Conservation (phyloP, 805 yeast species). For the Starmerella sp. region DNA sequence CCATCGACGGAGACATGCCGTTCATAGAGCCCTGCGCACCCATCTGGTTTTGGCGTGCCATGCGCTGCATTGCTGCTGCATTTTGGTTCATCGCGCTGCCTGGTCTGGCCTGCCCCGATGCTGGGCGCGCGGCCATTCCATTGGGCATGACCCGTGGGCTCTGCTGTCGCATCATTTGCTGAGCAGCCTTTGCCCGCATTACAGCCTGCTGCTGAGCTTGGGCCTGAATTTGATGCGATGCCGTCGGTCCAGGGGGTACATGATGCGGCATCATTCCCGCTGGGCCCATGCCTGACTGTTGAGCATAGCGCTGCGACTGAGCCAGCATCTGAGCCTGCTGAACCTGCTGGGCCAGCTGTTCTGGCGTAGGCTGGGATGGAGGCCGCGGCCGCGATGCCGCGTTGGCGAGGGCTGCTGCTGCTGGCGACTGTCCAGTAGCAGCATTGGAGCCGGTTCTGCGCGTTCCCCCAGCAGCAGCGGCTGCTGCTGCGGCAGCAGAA, state of each 20-base stretch:
- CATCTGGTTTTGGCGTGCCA: not conserved
- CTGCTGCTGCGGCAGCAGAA: slow-evolving; percentile 12
- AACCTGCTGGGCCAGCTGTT: slow-evolving; percentile 17
- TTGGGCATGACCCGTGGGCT: not conserved
- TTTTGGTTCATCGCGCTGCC: slow-evolving; percentile 10
- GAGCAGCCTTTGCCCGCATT: slow-evolving; percentile 16
- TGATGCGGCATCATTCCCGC: slow-evolving; percentile 8
- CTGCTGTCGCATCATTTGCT: slow-evolving; percentile 4
- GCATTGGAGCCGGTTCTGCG: not conserved
- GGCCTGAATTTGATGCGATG: slow-evolving; percentile 22
- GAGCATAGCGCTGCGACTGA: not conserved
- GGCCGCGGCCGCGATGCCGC: not conserved
- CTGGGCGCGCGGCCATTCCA: not conserved
- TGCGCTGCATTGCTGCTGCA: not conserved
- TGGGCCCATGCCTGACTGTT: not conserved
- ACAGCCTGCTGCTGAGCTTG: slow-evolving; percentile 20
- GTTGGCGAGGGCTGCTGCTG: slow-evolving; percentile 16
- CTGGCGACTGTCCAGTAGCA: not conserved
- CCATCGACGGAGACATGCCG: not conserved
- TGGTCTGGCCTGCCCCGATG: slow-evolving; percentile 5
- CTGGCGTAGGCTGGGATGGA: slow-evolving; percentile 13
- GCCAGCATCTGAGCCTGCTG: slow-evolving; percentile 18
- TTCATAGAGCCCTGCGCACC: slow-evolving; percentile 1
- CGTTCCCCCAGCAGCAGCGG: not conserved
- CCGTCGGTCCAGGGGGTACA: slow-evolving; percentile 21